Percentiles rank a stretch among this genome's conserved stretches.
Conservation (phyloP, 352 stramenopile species). For the Phytophthora ramorum region DNA sequence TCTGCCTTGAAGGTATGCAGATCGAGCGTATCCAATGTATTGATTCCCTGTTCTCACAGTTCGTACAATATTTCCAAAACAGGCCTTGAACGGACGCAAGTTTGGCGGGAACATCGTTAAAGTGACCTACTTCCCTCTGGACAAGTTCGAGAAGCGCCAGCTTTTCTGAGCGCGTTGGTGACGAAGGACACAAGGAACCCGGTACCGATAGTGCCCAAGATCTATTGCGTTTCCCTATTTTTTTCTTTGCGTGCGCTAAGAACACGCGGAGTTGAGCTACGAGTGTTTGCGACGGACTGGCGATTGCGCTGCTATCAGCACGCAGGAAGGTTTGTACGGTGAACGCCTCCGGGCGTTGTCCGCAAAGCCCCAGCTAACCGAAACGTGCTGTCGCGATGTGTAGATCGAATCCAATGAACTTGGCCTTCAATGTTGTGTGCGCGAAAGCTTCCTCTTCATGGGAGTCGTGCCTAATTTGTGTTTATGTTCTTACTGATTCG, state of each 20-base stretch:
- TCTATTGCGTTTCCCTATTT: constrained; percentile 27
- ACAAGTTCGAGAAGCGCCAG: constrained; percentile 75
- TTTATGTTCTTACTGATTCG: constrained; percentile 34
- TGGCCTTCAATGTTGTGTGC: constrained; percentile 47
- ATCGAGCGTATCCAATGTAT: not conserved
- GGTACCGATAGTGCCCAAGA: constrained; percentile 25
- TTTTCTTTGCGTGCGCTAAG: constrained; percentile 33
- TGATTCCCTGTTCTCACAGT: constrained; percentile 9
- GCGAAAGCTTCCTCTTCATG: constrained; percentile 18
- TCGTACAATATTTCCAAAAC: constrained; percentile 3
- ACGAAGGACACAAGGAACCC: constrained; percentile 15
- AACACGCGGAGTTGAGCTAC: constrained; percentile 22
- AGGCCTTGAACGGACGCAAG: constrained; percentile 87
- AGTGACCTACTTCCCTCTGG: constrained; percentile 77
- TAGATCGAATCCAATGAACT: constrained; percentile 56
- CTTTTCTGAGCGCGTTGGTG: constrained; percentile 50
- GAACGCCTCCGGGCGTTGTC: constrained; percentile 28
- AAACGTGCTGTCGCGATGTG: constrained; percentile 48
- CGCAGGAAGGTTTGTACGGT: constrained; percentile 45
- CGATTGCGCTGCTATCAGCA: constrained; percentile 10
- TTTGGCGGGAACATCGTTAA: constrained; percentile 89
- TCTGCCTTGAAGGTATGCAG: constrained; percentile 74
- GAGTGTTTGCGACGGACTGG: constrained; percentile 18
- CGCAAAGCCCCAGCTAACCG: constrained; percentile 29
- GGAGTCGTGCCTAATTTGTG: constrained; percentile 30